Evolutionary conservation across 2,329 filamentous ascomycete species (phyloP).

Genomic region (Alternaria incomplexa): DNA sequence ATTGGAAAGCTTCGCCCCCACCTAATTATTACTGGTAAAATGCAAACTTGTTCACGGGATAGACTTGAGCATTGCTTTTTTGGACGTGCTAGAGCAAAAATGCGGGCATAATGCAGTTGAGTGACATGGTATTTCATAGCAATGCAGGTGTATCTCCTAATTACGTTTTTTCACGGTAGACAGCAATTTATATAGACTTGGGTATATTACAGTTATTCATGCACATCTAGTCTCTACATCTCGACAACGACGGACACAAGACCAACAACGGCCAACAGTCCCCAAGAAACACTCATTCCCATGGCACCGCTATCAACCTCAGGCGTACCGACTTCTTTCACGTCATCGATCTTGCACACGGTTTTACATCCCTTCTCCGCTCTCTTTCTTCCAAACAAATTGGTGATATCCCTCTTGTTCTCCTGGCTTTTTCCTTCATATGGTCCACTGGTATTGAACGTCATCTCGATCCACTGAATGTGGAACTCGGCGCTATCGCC

Average conservation of each 20-base stretch:
- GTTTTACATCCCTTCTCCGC: conserved; percentile 40
- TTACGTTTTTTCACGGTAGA: rapidly evolving
- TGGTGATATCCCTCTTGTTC: conserved; percentile 23
- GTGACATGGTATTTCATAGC: too few relatives aligned
- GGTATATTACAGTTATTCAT: not conserved
- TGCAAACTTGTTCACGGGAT: not conserved
- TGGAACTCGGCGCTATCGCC: conserved; percentile 61
- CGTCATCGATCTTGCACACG: conserved; percentile 48
- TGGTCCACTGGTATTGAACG: conserved; percentile 55
- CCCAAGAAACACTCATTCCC: conserved; percentile 35
- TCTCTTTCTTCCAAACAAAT: conserved; percentile 24
- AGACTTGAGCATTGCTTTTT: too few relatives aligned
- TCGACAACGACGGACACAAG: conserved; percentile 27
- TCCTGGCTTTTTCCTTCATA: conserved; percentile 27
- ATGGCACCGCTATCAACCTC: conserved; percentile 35
- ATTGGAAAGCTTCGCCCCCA: rapidly evolving
- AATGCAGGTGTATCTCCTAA: too few relatives aligned
- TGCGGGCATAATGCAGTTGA: too few relatives aligned
- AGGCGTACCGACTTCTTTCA: conserved; percentile 41
- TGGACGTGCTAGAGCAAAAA: too few relatives aligned
- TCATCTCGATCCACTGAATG: conserved; percentile 68
- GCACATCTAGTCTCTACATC: conserved; percentile 2
- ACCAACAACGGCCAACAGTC: conserved; percentile 29
- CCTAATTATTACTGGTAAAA: not conserved
- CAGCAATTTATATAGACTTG: too few relatives aligned